These are phyloP conservation scores for Colletotrichum sp. DNA, from an alignment of 2,329 filamentous ascomycete species.

Conservation along the genomic window DNA sequence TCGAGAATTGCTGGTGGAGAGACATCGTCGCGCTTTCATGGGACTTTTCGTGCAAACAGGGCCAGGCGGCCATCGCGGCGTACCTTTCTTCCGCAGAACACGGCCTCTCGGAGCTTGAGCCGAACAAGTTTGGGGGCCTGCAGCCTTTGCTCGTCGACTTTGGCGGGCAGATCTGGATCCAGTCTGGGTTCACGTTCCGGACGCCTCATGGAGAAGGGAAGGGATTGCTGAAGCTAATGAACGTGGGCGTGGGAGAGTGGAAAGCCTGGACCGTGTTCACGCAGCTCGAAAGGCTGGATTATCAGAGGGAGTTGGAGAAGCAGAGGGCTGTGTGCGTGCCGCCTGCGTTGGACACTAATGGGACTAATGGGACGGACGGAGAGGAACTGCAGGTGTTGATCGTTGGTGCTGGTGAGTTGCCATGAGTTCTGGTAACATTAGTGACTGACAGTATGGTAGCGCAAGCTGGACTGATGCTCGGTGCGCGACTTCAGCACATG, in stretches of 20 bases:
- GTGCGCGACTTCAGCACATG: slow-evolving; percentile 32
- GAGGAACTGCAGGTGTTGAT: slow-evolving; percentile 38
- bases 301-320: slow-evolving; percentile 14
- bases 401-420: slow-evolving; percentile 38
- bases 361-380: slow-evolving; percentile 28
- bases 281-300: slow-evolving; percentile 28
- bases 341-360: not conserved
- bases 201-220: slow-evolving; percentile 23
- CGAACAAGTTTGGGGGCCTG: slow-evolving; percentile 10
- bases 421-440: not conserved
- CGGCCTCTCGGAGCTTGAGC: not conserved
- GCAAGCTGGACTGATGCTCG: slow-evolving; percentile 45
- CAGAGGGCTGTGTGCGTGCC: not conserved
- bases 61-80: slow-evolving; percentile 15
- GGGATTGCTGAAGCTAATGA: slow-evolving; percentile 25
- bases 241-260: slow-evolving; percentile 21
- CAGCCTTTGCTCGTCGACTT: slow-evolving; percentile 20
- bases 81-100: slow-evolving; percentile 15
- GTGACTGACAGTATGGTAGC: slow-evolving; percentile 29
- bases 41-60: slow-evolving; percentile 32
- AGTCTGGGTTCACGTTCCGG: slow-evolving; percentile 23
- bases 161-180: slow-evolving; percentile 20
- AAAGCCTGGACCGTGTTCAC: slow-evolving; percentile 30
- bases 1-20: slow-evolving; percentile 31
- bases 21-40: slow-evolving; percentile 31